Evolutionary conservation across 75 land plant genomes (phyloP), one percentile per base, ranked within the genome.

Genomic region (Picea glauca): DNA sequence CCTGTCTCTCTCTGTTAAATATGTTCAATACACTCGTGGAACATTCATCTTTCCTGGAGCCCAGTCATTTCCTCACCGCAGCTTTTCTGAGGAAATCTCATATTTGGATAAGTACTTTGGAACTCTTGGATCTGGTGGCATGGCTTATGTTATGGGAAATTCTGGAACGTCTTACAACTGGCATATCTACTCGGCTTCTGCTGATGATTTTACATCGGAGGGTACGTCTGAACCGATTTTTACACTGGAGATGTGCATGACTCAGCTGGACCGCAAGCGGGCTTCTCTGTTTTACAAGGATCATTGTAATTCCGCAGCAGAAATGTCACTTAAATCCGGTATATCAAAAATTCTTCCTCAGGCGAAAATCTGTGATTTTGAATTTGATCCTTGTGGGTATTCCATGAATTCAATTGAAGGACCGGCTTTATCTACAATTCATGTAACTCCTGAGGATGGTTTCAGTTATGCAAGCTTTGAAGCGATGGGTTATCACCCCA

Each of bases 391-490:
- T 4, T 93, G 95, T 68, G 95, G 95, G 2, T 93, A 93, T 40
- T 93, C 95, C 54, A 93, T 93, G 95, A 93, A 93, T 76, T 64
- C 87, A 30, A 77, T 93, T 32, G 85, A 89, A 74, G 88, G 82
- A 1, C 77, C 59, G 64, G 95, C 91, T 3, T n/a, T 86, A 11
- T 91, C 93, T 0, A 93, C 95, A 8, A 84, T 93, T 23, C 95
- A 93, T 83, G 89, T 93, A 12, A 91, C 95, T 31, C 95, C 95
- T 18, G 95, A 93, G 61, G 93, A 91, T 79, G 95, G 95, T 3
- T 87, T 91, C 76, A 93, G 95, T 63, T 93, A 91, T 76, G 95
- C 95, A n/a, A 93, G 95, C 83, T 93, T 91, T 80, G 95, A 93
- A 63, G 50, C 88, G 0, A 87, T 90, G 82, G 95, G 95, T 9